A percentile compares a stretch with the other conserved stretches of the same genome.
Evolutionary conservation across 768 basidiomycete genomes (phyloP).

Genomic region (Suillus spraguei): DNA sequence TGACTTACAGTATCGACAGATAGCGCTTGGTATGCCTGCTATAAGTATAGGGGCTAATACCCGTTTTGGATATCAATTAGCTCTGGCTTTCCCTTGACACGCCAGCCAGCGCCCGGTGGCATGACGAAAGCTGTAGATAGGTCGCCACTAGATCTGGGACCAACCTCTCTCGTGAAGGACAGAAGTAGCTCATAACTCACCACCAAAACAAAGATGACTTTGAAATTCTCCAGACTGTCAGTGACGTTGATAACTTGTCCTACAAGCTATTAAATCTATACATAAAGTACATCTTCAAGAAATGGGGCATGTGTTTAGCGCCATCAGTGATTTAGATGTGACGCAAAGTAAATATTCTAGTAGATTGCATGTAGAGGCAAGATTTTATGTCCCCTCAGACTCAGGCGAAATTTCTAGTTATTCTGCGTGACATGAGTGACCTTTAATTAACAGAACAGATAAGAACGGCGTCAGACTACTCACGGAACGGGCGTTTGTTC

Average conservation of each 20-base stretch:
- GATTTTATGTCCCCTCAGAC: neutral
- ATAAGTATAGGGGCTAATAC: neutral
- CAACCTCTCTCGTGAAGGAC: neutral
- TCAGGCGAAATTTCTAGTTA: too few species aligned
- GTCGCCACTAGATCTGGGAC: too few species aligned
- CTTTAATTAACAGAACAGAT: neutral
- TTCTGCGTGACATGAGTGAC: conserved; percentile 2
- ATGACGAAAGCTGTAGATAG: neutral
- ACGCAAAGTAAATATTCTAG: neutral
- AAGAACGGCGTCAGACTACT: neutral
- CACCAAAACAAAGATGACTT: neutral
- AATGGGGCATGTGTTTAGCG: neutral
- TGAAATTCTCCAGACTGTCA: neutral
- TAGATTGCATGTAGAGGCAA: neutral
- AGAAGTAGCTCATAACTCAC: neutral
- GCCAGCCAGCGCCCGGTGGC: conserved; percentile 9
- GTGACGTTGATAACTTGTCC: neutral
- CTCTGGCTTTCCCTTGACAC: too few species aligned
- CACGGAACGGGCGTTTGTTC: neutral
- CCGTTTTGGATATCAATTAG: neutral
- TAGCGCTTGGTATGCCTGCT: neutral
- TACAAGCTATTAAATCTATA: neutral
- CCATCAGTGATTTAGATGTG: neutral
- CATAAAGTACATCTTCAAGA: neutral
- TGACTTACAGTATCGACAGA: neutral